Evolutionary conservation across 371 early-diverging fungal genomes (phyloP).

Genomic region (Rhizopus microsporus): DNA sequence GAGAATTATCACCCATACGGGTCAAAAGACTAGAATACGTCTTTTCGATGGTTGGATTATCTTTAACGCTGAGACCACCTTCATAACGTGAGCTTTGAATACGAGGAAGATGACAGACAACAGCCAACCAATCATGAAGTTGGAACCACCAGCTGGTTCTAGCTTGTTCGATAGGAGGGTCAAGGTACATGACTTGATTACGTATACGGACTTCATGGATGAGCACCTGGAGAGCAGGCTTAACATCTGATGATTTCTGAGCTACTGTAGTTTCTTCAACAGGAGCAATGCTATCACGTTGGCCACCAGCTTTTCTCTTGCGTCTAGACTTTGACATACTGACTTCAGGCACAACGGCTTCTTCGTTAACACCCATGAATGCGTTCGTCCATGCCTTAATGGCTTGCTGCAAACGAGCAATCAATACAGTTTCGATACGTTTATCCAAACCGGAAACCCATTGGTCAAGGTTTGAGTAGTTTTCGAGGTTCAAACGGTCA

Average conservation of each 20-base stretch:
- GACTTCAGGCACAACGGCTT: conserved; percentile 42
- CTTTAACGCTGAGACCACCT: conserved; percentile 67
- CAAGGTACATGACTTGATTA: conserved; percentile 95
- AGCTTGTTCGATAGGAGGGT: conserved; percentile 95
- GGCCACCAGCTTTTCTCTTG: conserved; percentile 55
- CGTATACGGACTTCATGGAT: conserved; percentile 86
- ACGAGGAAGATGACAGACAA: conserved; percentile 75
- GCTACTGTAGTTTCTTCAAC: conserved; percentile 42
- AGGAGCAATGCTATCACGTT: conserved; percentile 33
- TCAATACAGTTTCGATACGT: conserved; percentile 82
- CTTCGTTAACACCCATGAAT: conserved; percentile 67
- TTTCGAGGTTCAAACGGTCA: conserved; percentile 91
- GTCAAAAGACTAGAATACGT: conserved; percentile 79
- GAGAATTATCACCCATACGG: conserved; percentile 67
- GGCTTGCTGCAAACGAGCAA: conserved; percentile 76
- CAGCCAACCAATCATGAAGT: conserved; percentile 91
- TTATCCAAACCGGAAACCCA: conserved; percentile 88
- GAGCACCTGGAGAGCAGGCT: conserved; percentile 63
- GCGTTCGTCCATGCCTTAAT: conserved; percentile 76
- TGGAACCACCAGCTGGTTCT: conserved; percentile 87
- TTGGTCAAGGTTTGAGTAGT: conserved; percentile 87
- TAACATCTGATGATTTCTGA: conserved; percentile 54
- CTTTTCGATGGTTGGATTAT: conserved; percentile 53
- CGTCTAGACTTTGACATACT: conserved; percentile 52
- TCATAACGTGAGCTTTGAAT: conserved; percentile 93